Conservation (phyloP, 2,329 filamentous ascomycete species). For the Diaporthe destruens region DNA sequence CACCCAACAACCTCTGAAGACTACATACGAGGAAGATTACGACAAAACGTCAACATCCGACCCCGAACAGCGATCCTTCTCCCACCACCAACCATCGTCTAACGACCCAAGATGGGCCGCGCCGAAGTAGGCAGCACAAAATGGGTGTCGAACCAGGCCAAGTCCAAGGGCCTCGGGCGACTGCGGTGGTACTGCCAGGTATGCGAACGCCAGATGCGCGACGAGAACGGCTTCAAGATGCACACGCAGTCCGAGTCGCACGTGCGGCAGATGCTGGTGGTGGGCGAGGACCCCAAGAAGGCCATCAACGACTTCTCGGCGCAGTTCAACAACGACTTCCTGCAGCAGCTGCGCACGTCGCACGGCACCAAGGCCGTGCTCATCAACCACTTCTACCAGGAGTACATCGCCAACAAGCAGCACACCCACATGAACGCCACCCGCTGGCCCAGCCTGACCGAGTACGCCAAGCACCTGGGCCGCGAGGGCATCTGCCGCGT, state of each 20-base stretch:
- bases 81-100: background rate
- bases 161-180: conserved; percentile 81
- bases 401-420: conserved; percentile 88
- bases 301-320: conserved; percentile 84
- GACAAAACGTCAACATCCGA: background rate
- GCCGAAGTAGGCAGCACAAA: conserved; percentile 95
- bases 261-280: conserved; percentile 87
- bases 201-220: conserved; percentile 80
- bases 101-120: conserved; percentile 78
- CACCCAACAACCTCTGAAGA: background rate
- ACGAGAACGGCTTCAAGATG: conserved; percentile 93
- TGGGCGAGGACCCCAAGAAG: conserved; percentile 89
- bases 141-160: conserved; percentile 90
- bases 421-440: conserved; percentile 97
- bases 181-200: conserved; percentile 92
- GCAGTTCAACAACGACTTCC: conserved; percentile 85
- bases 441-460: conserved; percentile 86
- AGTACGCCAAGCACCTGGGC: conserved; percentile 90
- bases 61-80: background rate
- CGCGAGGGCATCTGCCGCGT: conserved; percentile 89
- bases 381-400: conserved; percentile 94
- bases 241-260: conserved; percentile 89
- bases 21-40: background rate
- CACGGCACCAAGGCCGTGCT: conserved; percentile 93
- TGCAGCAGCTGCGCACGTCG: conserved; percentile 79